Base-by-base conservation (phyloP, 1,284 basidiomycete species). In the Apiotrichum mycotoxinovorans region DNA sequence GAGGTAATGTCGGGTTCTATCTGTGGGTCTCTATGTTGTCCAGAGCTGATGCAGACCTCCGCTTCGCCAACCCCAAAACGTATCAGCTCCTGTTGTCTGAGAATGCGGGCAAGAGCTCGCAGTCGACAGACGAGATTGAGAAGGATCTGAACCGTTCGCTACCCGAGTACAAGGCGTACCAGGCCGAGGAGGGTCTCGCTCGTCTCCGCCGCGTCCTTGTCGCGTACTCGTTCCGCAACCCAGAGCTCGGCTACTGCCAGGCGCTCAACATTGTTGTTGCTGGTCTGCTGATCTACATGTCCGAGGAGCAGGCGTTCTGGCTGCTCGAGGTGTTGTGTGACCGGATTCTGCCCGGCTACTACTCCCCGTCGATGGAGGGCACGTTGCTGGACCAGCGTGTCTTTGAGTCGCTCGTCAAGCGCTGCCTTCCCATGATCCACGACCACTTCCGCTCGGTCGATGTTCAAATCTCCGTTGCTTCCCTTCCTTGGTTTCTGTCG, bases 271-370 rank as follows among this genome's bases (percentile, higher is more conserved):
- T 97, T 56, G 84, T 97, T 35, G 54, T 57, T 26, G 52, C 49
- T 14, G 55, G 56, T 35, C 56, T 61, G 30, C 60, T 59, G 63
- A 94, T 91, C 66, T 99, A 98, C 76, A 93, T 96, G 90, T 96
- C 92, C 14, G 96, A 98, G 78, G 96, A 98, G 72, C 96, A 98
- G 77, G 89, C 93, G 30, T 99, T 98, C 77, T 98, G 94, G 93
- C 80, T 98, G 5, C 83, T 99, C 11, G 91, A 96, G 71, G 91
- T 97, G 1, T 82, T 99, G 4, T 98, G 96, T 69, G 92, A 96
- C 67, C 84, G 94, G 37, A 84, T 98, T 37, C 79, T 98, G 22
- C 96, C 96, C 1, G 96, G 96, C 20, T 99, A 99, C 78, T 99
- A 98, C 74, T 90, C 90, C 89, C 91, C 93, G 11, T 96, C 94